These are phyloP conservation scores for Raphanus raphanistrum DNA, from an alignment of 345 rosid species.

Conservation along the genomic window DNA sequence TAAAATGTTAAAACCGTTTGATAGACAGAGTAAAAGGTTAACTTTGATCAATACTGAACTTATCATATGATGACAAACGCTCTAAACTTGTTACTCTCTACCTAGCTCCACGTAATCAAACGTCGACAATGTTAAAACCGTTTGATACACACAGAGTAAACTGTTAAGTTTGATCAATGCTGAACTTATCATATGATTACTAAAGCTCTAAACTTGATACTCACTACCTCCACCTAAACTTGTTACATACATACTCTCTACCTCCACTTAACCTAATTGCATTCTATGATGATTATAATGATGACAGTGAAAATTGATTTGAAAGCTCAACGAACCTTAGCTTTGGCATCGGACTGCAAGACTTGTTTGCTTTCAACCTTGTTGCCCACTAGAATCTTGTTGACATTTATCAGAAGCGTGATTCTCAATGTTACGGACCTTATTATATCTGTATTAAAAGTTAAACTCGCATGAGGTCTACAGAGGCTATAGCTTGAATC, in stretches of 20 bases:
- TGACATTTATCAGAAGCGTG: slow-evolving; percentile 98
- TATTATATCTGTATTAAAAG: slow-evolving; percentile 52
- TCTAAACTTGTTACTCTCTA: not conserved
- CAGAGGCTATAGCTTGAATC: not conserved
- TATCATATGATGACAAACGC: not conserved
- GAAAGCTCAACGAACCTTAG: slow-evolving; percentile 54
- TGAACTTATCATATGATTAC: not conserved
- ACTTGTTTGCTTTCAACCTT: slow-evolving; percentile 96
- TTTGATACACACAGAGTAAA: not conserved
- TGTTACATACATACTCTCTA: not conserved
- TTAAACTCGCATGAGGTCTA: not conserved
- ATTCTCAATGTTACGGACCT: slow-evolving; percentile 96
- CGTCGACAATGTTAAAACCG: not conserved
- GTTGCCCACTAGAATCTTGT: slow-evolving; percentile 95
- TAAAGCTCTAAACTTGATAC: not conserved
- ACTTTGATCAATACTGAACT: not conserved
- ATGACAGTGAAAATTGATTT: not conserved
- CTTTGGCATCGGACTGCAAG: slow-evolving; percentile 69
- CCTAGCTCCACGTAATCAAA: no score
- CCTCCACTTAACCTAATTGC: not conserved
- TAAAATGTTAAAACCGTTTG: not conserved
- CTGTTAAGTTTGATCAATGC: not conserved
- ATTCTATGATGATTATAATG: slow-evolving; percentile 4
- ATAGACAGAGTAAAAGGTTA: not conserved
- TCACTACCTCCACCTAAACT: not conserved